Evolutionary conservation across 805 yeast species (phyloP), one percentile per base, ranked within the genome.

Genomic region (Sugiyamaella smithiae): DNA sequence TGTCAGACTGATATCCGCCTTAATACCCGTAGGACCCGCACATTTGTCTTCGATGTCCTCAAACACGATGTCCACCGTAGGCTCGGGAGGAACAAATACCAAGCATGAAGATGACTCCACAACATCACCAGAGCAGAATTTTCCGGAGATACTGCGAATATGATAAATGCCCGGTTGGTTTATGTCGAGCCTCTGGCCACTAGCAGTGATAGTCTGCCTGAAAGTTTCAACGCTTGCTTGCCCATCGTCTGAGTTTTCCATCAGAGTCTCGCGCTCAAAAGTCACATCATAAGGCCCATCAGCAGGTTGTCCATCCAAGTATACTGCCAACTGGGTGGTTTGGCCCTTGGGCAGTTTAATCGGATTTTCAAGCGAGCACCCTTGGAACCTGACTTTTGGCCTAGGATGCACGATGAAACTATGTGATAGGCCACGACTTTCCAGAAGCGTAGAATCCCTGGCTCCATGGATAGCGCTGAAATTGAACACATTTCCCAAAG

Each of bases 1-100:
- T 4, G 76, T 69, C 45, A 84, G 72, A 0, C 75, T 66, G 50
- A 90, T 72, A 44, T 83, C 86, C 53, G 88, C 88, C 26, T 75
- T 73, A 51, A 89, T 80, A 0, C 97, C 99, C 6, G 88, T 82
- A 40, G 89, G 88, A 0, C 99, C 99, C 25, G 93, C 85, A 69
- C 99, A 93, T 43, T 84, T 79, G 59, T 91, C 98, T 22, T 80
- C 72, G 2, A 91, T 80, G 2, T 91, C 80, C 11, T 71, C 71
- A 51, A 71, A 72, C 24, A 56, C 62, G 12, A 78, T 73, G 2
- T 63, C 55, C 20, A 81, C 52, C 19, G 68, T 60, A 7, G 85
- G 84, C 29, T 75, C 74, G 2, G 81, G 75, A 4, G 85, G 84
- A 28, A 69, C 68, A 0, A 88, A 80, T 1, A 88, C 74, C 14